Conservation (phyloP, 306 rosid species). For the Pyrus bretschneideri region DNA sequence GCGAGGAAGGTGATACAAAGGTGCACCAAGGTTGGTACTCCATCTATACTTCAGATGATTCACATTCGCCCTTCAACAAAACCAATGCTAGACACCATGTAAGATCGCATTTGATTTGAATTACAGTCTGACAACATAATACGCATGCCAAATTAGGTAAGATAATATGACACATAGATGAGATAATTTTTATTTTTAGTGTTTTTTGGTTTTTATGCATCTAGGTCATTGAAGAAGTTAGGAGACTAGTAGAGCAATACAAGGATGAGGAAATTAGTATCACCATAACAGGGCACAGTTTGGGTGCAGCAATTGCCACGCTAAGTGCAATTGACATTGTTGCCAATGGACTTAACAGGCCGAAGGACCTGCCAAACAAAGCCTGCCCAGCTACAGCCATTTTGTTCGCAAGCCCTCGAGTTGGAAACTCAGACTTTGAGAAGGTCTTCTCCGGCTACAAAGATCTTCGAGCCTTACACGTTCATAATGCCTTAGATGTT, state of each 20-base stretch:
- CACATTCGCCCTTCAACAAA: constrained; percentile 35
- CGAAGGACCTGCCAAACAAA: constrained; percentile 23
- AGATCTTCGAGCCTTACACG: constrained; percentile 33
- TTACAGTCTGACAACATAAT: background rate
- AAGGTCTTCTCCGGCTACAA: constrained; percentile 14
- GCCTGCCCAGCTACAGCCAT: constrained; percentile 50
- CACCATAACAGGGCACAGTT: constrained; percentile 70
- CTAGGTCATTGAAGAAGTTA: constrained; percentile 60
- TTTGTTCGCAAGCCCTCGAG: constrained; percentile 47
- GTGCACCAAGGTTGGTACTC: constrained; percentile 65
- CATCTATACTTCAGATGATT: constrained; percentile 33
- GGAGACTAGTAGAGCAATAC: constrained; percentile 51
- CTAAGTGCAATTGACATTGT: constrained; percentile 57
- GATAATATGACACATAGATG: background rate
- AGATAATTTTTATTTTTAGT: background rate
- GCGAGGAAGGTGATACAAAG: constrained; percentile 28
- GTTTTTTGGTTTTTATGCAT: background rate
- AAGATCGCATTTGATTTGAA: background rate
- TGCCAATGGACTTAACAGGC: constrained; percentile 32
- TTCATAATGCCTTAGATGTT: constrained; percentile 36
- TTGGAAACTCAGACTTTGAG: constrained; percentile 38
- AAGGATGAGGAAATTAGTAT: constrained; percentile 79
- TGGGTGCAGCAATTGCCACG: constrained; percentile 80
- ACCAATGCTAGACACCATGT: constrained; percentile 64
- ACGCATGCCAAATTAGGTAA: background rate